Evolutionary conservation across 192 early-diverging fungal species (phyloP).

Genomic region (Thamnidium elegans): DNA sequence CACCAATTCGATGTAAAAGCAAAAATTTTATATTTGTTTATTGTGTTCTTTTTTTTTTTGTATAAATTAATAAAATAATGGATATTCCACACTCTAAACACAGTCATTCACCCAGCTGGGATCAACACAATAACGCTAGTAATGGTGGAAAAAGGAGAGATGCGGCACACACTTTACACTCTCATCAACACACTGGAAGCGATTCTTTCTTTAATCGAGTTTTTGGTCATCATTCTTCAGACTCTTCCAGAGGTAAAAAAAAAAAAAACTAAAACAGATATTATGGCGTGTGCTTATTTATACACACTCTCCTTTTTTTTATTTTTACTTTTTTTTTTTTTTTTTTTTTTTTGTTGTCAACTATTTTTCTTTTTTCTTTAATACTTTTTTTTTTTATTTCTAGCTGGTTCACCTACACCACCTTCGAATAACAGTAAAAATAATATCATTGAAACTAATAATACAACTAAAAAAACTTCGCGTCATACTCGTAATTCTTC

Average conservation of each 20-base stretch:
- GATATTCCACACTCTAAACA: not conserved
- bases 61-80: not conserved
- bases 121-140: not conserved
- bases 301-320: not conserved
- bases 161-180: not conserved
- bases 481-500: slow-evolving; percentile 10
- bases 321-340: not conserved
- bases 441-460: not conserved
- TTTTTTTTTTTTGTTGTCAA: not conserved
- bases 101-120: not conserved
- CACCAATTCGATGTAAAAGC: too few species aligned
- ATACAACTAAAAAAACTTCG: not conserved
- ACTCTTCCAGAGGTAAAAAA: slow-evolving; percentile 13
- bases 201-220: slow-evolving; percentile 14
- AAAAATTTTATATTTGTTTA: too few species aligned
- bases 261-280: not conserved
- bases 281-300: not conserved
- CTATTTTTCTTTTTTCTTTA: not conserved
- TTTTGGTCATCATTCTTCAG: slow-evolving; percentile 18
- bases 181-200: not conserved
- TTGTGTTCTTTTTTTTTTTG: too few species aligned
- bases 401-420: slow-evolving; percentile 16
- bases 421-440: not conserved
- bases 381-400: not conserved
- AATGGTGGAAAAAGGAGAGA: not conserved